Conservation (phyloP, 1,139 yeast species). For the Kodamaea anthophila region DNA sequence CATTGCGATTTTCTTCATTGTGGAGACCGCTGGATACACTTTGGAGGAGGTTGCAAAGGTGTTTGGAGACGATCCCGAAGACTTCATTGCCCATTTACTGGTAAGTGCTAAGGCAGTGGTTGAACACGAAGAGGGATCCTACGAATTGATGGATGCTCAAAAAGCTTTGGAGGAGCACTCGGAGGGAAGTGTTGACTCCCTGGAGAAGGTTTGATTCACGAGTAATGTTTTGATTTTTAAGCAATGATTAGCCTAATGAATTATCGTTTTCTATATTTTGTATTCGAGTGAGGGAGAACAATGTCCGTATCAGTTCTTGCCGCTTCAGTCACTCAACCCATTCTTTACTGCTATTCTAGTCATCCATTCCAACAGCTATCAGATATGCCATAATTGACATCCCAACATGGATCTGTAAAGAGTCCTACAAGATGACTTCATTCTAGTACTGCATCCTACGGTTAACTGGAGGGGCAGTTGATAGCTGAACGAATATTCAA, state of each 20-base stretch:
- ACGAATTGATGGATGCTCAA: neutral
- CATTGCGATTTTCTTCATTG: slow-evolving; percentile 37
- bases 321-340: too few species aligned
- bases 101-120: slow-evolving; percentile 3
- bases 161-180: neutral
- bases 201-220: slow-evolving; percentile 4
- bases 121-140: slow-evolving; percentile 4
- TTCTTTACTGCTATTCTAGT: too few species aligned
- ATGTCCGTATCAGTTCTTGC: too few species aligned
- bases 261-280: too few species aligned
- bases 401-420: too few species aligned
- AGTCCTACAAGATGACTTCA: too few species aligned
- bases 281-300: too few species aligned
- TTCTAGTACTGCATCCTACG: too few species aligned
- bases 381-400: too few species aligned
- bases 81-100: slow-evolving; percentile 6
- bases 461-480: slow-evolving; percentile 1
- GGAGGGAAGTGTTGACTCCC: neutral
- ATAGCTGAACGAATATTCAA: neutral
- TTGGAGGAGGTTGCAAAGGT: slow-evolving; percentile 49
- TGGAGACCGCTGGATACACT: slow-evolving; percentile 49
- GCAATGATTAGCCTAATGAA: too few species aligned
- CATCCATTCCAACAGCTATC: too few species aligned
- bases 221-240: too few species aligned
- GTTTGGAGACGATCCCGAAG: slow-evolving; percentile 34